These are phyloP conservation scores for Grosmannia serpens DNA, from an alignment of 2,329 filamentous ascomycete species.

Conservation along the genomic window DNA sequence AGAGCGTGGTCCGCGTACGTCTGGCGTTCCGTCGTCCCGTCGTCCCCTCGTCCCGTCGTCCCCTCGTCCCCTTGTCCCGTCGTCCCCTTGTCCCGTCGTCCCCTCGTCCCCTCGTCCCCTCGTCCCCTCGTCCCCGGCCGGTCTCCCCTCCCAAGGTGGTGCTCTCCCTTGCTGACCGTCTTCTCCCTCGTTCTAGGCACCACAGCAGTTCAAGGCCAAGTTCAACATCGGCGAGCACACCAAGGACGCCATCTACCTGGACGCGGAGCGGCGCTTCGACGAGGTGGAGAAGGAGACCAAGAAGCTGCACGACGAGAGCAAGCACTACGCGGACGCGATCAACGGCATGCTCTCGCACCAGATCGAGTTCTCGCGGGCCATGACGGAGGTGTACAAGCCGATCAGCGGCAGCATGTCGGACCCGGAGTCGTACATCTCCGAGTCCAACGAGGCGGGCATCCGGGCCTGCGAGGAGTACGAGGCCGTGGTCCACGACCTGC, in stretches of 20 bases:
- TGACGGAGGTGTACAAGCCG: slow-evolving; percentile 94
- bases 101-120: too few relatives aligned
- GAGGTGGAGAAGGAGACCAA: slow-evolving; percentile 95
- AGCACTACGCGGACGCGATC: slow-evolving; percentile 96
- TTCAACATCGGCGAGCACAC: slow-evolving; percentile 96
- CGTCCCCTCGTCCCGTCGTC: too few relatives aligned
- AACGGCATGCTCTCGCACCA: slow-evolving; percentile 96
- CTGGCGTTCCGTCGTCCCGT: too few relatives aligned
- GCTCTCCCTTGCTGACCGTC: too few relatives aligned
- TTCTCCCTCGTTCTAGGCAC: slow-evolving; percentile 53
- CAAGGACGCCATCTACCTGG: slow-evolving; percentile 88
- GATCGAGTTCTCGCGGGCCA: slow-evolving; percentile 94
- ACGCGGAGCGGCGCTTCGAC: slow-evolving; percentile 85
- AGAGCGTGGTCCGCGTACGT: too few relatives aligned
- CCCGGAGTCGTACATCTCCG: slow-evolving; percentile 66
- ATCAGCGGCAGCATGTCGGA: slow-evolving; percentile 95
- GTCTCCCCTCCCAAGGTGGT: too few relatives aligned
- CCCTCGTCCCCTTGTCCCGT: too few relatives aligned
- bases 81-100: too few relatives aligned
- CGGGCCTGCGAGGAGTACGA: slow-evolving; percentile 95
- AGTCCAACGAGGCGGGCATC: slow-evolving; percentile 89
- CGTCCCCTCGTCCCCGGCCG: too few relatives aligned
- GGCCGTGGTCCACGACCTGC: slow-evolving; percentile 75
- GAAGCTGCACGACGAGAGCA: slow-evolving; percentile 90
- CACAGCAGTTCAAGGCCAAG: slow-evolving; percentile 79